phyloP scores from a whole-genome alignment of 1,284 basidiomycete genomes.

The Thecaphora thlaspeos region DNA sequence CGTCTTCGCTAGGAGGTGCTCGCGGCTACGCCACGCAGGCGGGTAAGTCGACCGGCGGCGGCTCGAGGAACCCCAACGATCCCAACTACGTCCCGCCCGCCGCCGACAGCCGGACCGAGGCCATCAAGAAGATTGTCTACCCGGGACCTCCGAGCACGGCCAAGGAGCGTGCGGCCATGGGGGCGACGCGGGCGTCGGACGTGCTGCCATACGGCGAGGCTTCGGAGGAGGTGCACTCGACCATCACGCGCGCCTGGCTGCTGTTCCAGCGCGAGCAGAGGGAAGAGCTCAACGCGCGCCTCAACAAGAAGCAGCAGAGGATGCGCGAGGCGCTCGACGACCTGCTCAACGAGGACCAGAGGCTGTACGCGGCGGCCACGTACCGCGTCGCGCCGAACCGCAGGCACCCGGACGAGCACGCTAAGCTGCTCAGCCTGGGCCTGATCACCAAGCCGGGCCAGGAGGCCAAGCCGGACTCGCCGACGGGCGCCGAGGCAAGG shows the following conservation, averaged over 20 bases:
- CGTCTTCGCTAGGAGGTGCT: constrained; percentile 21
- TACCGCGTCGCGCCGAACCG: constrained; percentile 48
- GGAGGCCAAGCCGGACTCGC: constrained; percentile 16
- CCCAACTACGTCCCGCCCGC: constrained; percentile 48
- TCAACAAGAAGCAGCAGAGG: constrained; percentile 36
- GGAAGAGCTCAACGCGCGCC: constrained; percentile 57
- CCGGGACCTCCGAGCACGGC: constrained; percentile 26
- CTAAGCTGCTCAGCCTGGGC: constrained; percentile 39
- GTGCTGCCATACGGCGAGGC: constrained; percentile 31
- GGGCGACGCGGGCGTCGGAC: constrained; percentile 19
- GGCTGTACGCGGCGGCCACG: constrained; percentile 41
- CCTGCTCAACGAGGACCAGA: constrained; percentile 20
- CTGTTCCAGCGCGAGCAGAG: constrained; percentile 75
- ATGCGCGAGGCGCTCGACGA: constrained; percentile 46
- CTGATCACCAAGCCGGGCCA: constrained; percentile 24
- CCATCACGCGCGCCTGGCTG: constrained; percentile 87
- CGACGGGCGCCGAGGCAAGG: constrained; percentile 29
- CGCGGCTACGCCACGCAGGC: constrained; percentile 44
- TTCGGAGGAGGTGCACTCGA: constrained; percentile 77
- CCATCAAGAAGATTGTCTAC: constrained; percentile 49
- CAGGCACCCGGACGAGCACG: constrained; percentile 46
- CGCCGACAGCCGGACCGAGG: constrained; percentile 41
- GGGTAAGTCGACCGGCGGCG: constrained; percentile 14
- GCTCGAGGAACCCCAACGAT: constrained; percentile 44
- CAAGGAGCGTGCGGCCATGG: constrained; percentile 18